Percentiles rank a stretch among this genome's conserved stretches.
phyloP scores from a whole-genome alignment of 1,284 basidiomycete species.

The Tranzscheliella williamsii region DNA sequence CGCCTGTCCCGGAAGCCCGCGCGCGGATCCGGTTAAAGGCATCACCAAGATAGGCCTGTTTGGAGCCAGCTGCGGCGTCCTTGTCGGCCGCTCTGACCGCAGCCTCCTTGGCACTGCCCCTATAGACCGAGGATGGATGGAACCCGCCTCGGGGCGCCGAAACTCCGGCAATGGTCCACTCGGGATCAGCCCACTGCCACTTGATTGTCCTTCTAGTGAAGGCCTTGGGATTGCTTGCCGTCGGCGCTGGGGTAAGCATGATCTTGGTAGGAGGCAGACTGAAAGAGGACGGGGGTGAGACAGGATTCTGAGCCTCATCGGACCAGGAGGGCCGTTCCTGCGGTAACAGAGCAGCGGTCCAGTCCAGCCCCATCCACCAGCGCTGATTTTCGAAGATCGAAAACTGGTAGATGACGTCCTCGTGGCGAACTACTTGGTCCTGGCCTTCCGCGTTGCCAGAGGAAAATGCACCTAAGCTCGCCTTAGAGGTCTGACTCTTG shows the following conservation, averaged over 20 bases:
- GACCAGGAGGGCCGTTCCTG: slow-evolving; percentile 86
- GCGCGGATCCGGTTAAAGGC: slow-evolving; percentile 31
- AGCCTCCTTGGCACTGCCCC: slow-evolving; percentile 26
- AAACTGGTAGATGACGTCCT: slow-evolving; percentile 58
- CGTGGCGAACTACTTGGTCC: slow-evolving; percentile 23
- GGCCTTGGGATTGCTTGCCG: slow-evolving; percentile 42
- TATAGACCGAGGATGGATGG: slow-evolving; percentile 18
- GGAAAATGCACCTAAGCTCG: no score
- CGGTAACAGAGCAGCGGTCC: slow-evolving; percentile 88
- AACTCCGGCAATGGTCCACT: slow-evolving; percentile 62
- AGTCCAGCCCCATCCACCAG: slow-evolving; percentile 76
- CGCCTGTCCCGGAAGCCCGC: not conserved
- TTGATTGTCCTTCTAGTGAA: slow-evolving; percentile 53
- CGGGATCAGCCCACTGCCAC: slow-evolving; percentile 63
- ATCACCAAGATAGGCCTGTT: slow-evolving; percentile 37
- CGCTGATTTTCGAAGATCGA: slow-evolving; percentile 86
- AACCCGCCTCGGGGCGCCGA: slow-evolving; percentile 6
- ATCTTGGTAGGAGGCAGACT: slow-evolving; percentile 63
- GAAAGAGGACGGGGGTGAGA: slow-evolving; percentile 66
- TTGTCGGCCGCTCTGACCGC: slow-evolving; percentile 27
- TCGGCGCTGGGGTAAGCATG: slow-evolving; percentile 52
- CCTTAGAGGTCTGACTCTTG: not conserved
- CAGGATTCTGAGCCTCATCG: slow-evolving; percentile 60
- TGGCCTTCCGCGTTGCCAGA: not conserved
- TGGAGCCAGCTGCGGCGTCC: slow-evolving; percentile 18